phyloP scores from a whole-genome alignment of 169 alveolate genomes.

The Plasmodium chabaudi region DNA sequence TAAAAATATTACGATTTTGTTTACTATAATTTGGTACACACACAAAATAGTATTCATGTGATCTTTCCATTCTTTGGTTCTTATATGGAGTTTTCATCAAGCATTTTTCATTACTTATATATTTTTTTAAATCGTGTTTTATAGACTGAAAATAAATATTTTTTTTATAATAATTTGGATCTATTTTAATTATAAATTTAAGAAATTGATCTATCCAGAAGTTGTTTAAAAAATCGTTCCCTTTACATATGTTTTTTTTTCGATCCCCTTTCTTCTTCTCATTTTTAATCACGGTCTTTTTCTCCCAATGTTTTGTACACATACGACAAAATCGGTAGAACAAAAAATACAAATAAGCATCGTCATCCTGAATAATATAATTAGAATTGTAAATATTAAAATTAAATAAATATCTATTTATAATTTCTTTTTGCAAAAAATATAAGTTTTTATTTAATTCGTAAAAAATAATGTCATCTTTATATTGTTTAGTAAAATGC shows the following conservation, averaged over 20 bases:
- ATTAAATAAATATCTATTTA: conserved; percentile 42
- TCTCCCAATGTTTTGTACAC: neutral
- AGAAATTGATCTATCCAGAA: neutral
- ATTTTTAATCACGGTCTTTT: neutral
- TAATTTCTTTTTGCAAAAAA: conserved; percentile 31
- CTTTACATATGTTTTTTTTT: neutral
- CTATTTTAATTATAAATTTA: neutral
- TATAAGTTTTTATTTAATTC: conserved; percentile 47
- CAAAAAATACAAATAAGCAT: conserved; percentile 10
- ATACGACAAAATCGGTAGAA: neutral
- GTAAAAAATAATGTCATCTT: neutral
- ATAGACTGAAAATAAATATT: neutral
- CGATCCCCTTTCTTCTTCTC: neutral
- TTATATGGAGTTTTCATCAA: neutral
- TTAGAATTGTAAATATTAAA: conserved; percentile 24
- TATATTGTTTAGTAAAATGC: neutral
- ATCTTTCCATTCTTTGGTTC: neutral
- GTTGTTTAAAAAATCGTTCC: neutral
- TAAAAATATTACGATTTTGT: neutral
- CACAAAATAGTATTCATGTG: neutral
- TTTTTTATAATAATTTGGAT: neutral
- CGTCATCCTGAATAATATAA: conserved; percentile 7
- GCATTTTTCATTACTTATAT: neutral
- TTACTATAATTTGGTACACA: neutral
- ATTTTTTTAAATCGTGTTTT: neutral